Base-by-base conservation (phyloP, 2,329 filamentous ascomycete genomes). In the Neocatenulostroma microsporum region DNA sequence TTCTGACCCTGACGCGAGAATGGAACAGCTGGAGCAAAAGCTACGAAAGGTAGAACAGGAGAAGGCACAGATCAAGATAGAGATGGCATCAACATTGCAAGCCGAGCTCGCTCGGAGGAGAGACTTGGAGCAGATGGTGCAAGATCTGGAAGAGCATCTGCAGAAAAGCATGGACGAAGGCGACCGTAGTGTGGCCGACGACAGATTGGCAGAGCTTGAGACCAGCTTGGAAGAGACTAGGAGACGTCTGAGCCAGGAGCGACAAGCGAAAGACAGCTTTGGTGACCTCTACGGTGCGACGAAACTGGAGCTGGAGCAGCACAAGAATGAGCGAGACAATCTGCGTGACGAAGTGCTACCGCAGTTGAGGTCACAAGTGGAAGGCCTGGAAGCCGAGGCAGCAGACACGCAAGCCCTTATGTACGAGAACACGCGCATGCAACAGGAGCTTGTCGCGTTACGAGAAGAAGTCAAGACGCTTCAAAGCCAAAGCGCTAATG, bases 241-340 rank as follows among this genome's bases (percentile, higher is more conserved):
- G 45, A 78, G 88, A 50, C 82, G 84, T 48, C 70, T 98, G 29
- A 71, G 76, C 1, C 87, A 96, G 55, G 91, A 98, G 63, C 76
- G 84, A 38, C 76, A 84, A 58, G 78, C 84, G 50, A 95, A 94
- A 60, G 80, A 85, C 55, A 95, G 93, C 58, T 93, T 96, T 51
- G 87, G 96, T 62, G 88, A 95, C 58, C 72, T 98, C 28, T 71
- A 96, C 29, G 78, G 80, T 5, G 89, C 84, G 4, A 78, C 96
- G 49, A 82, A 83, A 50, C 75, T 78, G 17, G 87, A 98, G 57
- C 70, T 96, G 11, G 76, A 88, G 52, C 82, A 78, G 48, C 77
- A 87, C 36, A 76, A 83, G 42, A 88, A 91, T 49, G 88, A 98
- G 62, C 78, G 87, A 35, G 91, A 98, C 61, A 89, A 93, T 51